phyloP scores from a whole-genome alignment of 2,329 filamentous ascomycete genomes.

The Falciphora oryzae region DNA sequence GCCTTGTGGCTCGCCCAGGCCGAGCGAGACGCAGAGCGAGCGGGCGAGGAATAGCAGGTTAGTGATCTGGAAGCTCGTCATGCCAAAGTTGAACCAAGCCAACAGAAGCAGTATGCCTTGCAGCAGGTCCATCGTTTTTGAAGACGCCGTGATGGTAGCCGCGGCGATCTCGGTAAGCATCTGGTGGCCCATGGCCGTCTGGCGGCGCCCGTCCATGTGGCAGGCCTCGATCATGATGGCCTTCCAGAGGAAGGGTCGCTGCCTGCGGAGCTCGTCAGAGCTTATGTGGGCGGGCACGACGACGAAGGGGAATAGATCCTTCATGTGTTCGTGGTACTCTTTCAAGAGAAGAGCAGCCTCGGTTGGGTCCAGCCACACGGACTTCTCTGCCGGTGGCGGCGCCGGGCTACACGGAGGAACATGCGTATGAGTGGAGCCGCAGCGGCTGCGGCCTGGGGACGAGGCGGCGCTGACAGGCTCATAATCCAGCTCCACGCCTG shows the following conservation, averaged over 20 bases:
- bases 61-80: conserved; percentile 44
- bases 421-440: not conserved
- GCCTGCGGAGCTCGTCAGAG: conserved; percentile 29
- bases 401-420: not conserved
- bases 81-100: conserved; percentile 42
- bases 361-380: conserved; percentile 33
- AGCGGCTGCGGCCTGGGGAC: not conserved
- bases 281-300: conserved; percentile 31
- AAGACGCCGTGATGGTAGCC: conserved; percentile 34
- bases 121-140: conserved; percentile 39
- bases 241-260: conserved; percentile 43
- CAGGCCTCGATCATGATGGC: conserved; percentile 39
- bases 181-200: conserved; percentile 37
- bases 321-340: conserved; percentile 28
- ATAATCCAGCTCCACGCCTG: not conserved
- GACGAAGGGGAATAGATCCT: conserved; percentile 39
- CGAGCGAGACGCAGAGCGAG: conserved; percentile 38
- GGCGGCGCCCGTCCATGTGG: conserved; percentile 37
- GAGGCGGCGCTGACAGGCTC: not conserved
- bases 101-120: conserved; percentile 40
- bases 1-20: conserved; percentile 26
- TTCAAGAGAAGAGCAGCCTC: conserved; percentile 36
- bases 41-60: conserved; percentile 43
- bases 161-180: conserved; percentile 37
- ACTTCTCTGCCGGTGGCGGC: not conserved